phyloP scores from a whole-genome alignment of 371 early-diverging fungal species.

The Fennellomyces sp. region DNA sequence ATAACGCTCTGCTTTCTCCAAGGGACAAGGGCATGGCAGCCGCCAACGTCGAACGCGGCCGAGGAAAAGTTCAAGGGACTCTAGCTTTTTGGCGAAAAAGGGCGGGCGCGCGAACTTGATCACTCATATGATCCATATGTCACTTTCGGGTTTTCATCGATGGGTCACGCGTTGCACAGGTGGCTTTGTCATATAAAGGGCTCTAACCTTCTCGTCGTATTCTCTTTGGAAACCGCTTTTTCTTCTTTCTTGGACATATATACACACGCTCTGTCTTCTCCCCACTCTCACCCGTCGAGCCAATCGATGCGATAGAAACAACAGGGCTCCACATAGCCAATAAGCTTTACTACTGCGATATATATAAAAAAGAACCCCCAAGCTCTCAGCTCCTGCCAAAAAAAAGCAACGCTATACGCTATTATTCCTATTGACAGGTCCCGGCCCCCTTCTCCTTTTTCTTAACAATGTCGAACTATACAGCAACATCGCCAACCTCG shows the following conservation, averaged over 20 bases:
- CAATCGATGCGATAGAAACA: background rate
- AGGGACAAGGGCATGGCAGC: background rate
- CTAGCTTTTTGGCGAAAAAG: too few species aligned
- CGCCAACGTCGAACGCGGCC: background rate
- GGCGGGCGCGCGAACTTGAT: background rate
- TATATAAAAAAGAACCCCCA: too few species aligned
- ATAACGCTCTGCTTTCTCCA: background rate
- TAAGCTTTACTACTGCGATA: too few species aligned
- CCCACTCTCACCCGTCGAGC: background rate
- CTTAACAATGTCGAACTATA: background rate
- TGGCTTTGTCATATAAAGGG: slow-evolving; percentile 16
- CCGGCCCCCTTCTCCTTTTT: background rate
- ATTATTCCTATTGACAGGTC: background rate
- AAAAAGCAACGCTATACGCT: background rate
- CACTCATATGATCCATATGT: slow-evolving; percentile 10
- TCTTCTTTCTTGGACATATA: background rate
- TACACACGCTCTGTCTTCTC: background rate
- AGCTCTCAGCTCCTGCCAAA: background rate
- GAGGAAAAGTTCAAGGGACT: background rate
- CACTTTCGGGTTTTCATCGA: slow-evolving; percentile 10
- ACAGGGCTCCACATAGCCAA: too few species aligned
- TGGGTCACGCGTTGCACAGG: slow-evolving; percentile 21
- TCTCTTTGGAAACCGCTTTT: background rate
- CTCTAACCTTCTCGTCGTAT: background rate
- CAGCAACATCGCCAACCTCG: background rate